Conservation (phyloP, 192 early-diverging fungal genomes). For the Backusella luteola region DNA sequence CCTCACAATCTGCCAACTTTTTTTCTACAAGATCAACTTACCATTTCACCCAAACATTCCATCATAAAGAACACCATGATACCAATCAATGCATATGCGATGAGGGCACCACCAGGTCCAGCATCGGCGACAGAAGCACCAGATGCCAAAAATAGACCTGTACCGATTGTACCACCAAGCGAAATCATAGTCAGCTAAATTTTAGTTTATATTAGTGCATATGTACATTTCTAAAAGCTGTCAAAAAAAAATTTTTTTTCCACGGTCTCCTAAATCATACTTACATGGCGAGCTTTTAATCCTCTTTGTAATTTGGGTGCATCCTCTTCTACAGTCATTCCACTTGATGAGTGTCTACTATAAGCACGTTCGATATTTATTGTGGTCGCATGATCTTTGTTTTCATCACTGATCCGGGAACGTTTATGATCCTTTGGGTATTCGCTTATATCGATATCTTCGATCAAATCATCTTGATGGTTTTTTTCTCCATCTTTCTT, state of each 20-base stretch:
- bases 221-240: background rate
- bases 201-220: background rate
- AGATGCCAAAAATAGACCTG: slow-evolving; percentile 83
- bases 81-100: slow-evolving; percentile 72
- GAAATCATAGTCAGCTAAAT: slow-evolving; percentile 50
- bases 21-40: background rate
- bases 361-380: background rate
- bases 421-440: background rate
- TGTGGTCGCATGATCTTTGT: background rate
- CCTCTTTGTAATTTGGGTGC: slow-evolving; percentile 52
- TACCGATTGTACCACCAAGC: slow-evolving; percentile 77
- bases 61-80: slow-evolving; percentile 73
- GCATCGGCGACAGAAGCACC: slow-evolving; percentile 71
- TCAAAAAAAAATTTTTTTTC: background rate
- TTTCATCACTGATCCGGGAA: background rate
- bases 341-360: background rate
- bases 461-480: background rate
- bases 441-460: background rate
- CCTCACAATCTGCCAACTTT: background rate
- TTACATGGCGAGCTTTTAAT: slow-evolving; percentile 70
- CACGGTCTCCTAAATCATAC: slow-evolving; percentile 25
- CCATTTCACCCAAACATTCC: slow-evolving; percentile 84
- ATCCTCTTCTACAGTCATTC: background rate
- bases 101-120: slow-evolving; percentile 76
- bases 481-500: background rate